Percentiles rank a stretch among this genome's conserved stretches.
Conservation (phyloP, 2,329 filamentous ascomycete species). For the Colletotrichum viniferum region DNA sequence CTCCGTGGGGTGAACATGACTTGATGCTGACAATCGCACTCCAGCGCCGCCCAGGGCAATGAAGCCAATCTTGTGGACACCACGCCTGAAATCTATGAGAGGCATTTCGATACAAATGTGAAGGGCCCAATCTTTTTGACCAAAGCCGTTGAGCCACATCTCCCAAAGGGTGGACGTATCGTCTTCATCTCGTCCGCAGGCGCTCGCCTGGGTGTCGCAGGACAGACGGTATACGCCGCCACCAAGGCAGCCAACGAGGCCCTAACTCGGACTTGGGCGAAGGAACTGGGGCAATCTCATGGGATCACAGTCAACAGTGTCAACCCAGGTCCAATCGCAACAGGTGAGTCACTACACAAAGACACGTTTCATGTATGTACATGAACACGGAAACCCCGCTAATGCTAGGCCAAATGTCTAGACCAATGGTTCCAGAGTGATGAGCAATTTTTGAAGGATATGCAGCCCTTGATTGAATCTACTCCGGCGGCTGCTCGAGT, state of each 20-base stretch:
- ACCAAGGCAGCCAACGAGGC: constrained; percentile 38
- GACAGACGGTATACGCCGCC: constrained; percentile 34
- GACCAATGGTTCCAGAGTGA: constrained; percentile 31
- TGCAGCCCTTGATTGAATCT: constrained; percentile 33
- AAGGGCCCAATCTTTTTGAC: constrained; percentile 31
- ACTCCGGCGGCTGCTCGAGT: constrained; percentile 34
- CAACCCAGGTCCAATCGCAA: constrained; percentile 33
- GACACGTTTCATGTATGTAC: background rate
- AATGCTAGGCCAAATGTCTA: background rate
- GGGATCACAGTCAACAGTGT: constrained; percentile 33
- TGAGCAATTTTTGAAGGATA: constrained; percentile 32
- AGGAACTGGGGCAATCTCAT: constrained; percentile 32
- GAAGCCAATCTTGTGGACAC: background rate
- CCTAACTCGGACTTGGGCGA: constrained; percentile 31
- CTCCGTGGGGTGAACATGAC: background rate
- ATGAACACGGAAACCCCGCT: background rate
- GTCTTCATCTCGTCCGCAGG: constrained; percentile 35
- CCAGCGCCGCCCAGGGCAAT: background rate
- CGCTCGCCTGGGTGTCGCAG: constrained; percentile 31
- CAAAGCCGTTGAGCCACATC: constrained; percentile 30
- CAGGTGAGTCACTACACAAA: background rate
- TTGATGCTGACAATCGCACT: background rate
- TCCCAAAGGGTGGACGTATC: constrained; percentile 33
- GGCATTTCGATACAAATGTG: constrained; percentile 1
- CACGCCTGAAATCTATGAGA: background rate